Conservation (phyloP, 2,329 filamentous ascomycete species). For the Hymenoscyphus fraxineus region DNA sequence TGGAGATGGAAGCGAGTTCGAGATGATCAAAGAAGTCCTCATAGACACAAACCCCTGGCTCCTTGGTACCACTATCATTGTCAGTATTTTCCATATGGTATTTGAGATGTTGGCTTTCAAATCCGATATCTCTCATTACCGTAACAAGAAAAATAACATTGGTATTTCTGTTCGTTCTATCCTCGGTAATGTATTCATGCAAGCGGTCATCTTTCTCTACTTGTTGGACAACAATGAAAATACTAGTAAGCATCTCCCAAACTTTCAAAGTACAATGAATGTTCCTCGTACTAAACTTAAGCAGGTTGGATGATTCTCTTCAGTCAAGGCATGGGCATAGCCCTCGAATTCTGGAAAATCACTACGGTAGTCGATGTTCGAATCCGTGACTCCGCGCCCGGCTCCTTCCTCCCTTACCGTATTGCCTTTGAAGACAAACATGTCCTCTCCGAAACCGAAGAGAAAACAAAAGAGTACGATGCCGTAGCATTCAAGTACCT, state of each 20-base stretch:
- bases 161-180: slow-evolving; percentile 96
- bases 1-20: slow-evolving; percentile 88
- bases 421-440: slow-evolving; percentile 95
- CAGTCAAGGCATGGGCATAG: slow-evolving; percentile 66
- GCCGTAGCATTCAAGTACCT: slow-evolving; percentile 97
- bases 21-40: slow-evolving; percentile 94
- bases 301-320: slow-evolving; percentile 91
- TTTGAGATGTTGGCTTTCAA: slow-evolving; percentile 97
- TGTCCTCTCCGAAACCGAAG: slow-evolving; percentile 87
- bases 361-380: slow-evolving; percentile 92
- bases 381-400: slow-evolving; percentile 60
- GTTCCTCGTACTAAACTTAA: slow-evolving; percentile 4
- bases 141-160: slow-evolving; percentile 99
- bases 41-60: slow-evolving; percentile 93
- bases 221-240: slow-evolving; percentile 95
- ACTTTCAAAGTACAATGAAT: neutral
- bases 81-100: slow-evolving; percentile 86
- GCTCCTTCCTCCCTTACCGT: slow-evolving; percentile 71
- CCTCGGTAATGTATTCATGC: slow-evolving; percentile 97
- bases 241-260: slow-evolving; percentile 50
- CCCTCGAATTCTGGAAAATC: slow-evolving; percentile 86
- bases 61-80: slow-evolving; percentile 76
- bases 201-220: slow-evolving; percentile 91
- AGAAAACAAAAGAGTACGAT: slow-evolving; percentile 98
- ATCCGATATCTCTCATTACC: slow-evolving; percentile 95